These are phyloP conservation scores for Phanerodontia chrysosporium DNA, from an alignment of 768 basidiomycete genomes.

Conservation along the genomic window DNA sequence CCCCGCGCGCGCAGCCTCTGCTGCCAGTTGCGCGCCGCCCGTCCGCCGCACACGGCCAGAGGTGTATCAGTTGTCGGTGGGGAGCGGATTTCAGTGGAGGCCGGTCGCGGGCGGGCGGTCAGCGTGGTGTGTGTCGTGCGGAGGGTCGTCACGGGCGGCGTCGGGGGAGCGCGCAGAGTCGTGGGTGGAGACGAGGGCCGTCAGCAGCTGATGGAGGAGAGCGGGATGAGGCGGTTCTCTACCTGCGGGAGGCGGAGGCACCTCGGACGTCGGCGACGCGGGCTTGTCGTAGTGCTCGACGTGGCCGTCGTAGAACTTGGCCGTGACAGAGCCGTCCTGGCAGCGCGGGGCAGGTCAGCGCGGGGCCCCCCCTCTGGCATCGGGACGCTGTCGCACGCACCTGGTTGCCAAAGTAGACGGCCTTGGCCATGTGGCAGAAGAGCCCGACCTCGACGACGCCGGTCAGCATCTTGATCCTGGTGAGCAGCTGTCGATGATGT, in stretches of 20 bases:
- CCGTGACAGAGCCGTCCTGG: constrained; percentile 68
- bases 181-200: neutral
- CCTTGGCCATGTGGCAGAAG: constrained; percentile 90
- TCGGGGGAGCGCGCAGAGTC: neutral
- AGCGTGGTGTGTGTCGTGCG: neutral
- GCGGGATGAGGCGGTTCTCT: neutral
- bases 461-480: constrained; percentile 86
- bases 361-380: neutral
- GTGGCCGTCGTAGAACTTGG: constrained; percentile 51
- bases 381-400: constrained; percentile 38
- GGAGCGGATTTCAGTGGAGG: neutral
- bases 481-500: constrained; percentile 53
- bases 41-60: too few species aligned
- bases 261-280: neutral
- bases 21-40: too few species aligned
- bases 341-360: constrained; percentile 5
- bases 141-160: neutral
- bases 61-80: too few species aligned
- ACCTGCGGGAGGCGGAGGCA: neutral
- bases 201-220: neutral
- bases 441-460: constrained; percentile 98
- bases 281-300: constrained; percentile 29
- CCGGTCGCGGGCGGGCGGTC: neutral
- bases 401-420: constrained; percentile 94
- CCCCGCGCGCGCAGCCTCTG: too few species aligned